Base-by-base conservation (phyloP, 805 yeast genomes). In the Yarrowia divulgata region DNA sequence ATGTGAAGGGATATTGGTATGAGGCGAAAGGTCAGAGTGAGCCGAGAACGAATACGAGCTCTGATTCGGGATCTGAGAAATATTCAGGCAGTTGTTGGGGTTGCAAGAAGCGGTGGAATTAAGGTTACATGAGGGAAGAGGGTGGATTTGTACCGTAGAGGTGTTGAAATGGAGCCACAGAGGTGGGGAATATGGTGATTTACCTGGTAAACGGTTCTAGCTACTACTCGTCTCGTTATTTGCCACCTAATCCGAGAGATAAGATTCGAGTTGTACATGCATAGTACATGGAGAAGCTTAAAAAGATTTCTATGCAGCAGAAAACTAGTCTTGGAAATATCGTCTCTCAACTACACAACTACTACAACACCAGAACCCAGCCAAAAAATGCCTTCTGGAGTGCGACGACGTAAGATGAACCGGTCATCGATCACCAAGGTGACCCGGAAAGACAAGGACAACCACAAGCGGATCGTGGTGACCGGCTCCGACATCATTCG, bases 351-450 rank as follows among this genome's bases (percentile, higher is more conserved):
- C n/a, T n/a, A n/a, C n/a, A n/a, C n/a, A n/a, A n/a, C n/a, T n/a
- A n/a, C n/a, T n/a, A 23, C 35, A 35, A 35, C 32, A 8, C 40
- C 66, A 58, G 19, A 58, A 39, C 32, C 66, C 23, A 18, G 42
- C 9, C 23, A 14, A 5, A 74, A 68, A 50, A 78, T 79, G 81
- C 80, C 80, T 8, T 71, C 79, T 54, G 81, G 81, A 46, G 97
- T 93, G 29, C 88, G 98, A 83, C 88, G 87, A 81, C 88, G 96
- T 84, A 90, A 89, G 86, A 88, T 88, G 87, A 87, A 87, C 69
- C 86, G 89, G 72, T 87, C 94, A 46, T 85, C 91, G 69, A 85
- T 87, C 71, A 81, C 83, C 73, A 91, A 90, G 79, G 86, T 85
- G 73, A 87, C 95, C 39, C 85, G 95, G 77, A 84, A 88, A 72